Base-by-base conservation (phyloP, 2,329 filamentous ascomycete species). In the Cytospora mali region DNA sequence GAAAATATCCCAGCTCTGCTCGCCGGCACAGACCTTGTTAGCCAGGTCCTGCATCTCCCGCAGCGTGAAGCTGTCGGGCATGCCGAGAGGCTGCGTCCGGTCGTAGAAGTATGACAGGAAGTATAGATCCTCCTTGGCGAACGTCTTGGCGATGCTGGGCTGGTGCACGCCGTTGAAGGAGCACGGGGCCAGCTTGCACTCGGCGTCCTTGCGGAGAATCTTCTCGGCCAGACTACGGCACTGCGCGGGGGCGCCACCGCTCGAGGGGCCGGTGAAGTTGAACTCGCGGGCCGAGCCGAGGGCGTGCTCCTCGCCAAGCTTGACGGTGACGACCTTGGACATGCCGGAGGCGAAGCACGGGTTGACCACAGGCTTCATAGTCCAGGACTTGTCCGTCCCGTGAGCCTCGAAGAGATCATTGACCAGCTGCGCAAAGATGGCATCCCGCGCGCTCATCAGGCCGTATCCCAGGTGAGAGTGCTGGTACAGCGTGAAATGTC, bases 41-140 rank as follows among this genome's bases (percentile, higher is more conserved):
- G 95, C 88, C 21, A 98, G 85, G 65, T 96, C 91, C 71, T 93
- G 89, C 72, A 99, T 84, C 80, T 99, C 95, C 55, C 88, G 86
- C 35, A 99, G 81, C 0, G 93, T 97, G 77, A 98, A 99, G 6
- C 91, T 93, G 69, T 97, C 93, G n/a, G 96, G 95, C 93, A 99
- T 98, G 68, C 96, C 96, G 13, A 99, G 86, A 5, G 93, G 92
- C 75, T 91, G 86, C 27, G 91, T 96, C 71, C 96, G 93, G 81
- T 99, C 95, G 79, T 90, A 97, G 79, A 99, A 99, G 84, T 96
- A 99, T 31, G 92, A 96, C 78, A 99, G 94, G 69, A 98, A 92
- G 79, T 94, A 99, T 46, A 98, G 87, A 71, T 97, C 93, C 77
- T 98, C 94, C 66, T 84, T 85, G 28, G 91, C 81, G 72, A 99